Evolutionary conservation across 129 eudicot genomes (phyloP), one percentile per base, ranked within the genome.

Genomic region (Flaveria trinervia): DNA sequence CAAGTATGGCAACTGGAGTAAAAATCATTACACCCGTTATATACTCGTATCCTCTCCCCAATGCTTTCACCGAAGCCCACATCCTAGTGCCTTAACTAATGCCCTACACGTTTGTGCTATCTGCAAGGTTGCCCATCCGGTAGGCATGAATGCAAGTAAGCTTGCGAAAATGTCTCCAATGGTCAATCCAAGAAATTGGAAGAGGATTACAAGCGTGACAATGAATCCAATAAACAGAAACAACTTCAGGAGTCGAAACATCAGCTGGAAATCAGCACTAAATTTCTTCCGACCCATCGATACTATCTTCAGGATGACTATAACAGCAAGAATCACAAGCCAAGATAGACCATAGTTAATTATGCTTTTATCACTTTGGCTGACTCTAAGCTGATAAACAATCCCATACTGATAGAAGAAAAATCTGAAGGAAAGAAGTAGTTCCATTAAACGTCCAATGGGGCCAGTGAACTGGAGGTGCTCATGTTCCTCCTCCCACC

Each of bases 401-500:
- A 95, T 74, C 33, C 99, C 99, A 26, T 95, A 95, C 82, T 95
- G 99, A 80, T 84, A 95, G n/a, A 88, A 2, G 74, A 95, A 88
- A 86, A 95, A 95, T 23, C 99, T 90, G 2, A 91, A 57, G 72
- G 99, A 77, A 12, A 95, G 92, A 41, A 95, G 1, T 45, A 91
- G 73, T 87, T 95, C 99, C 78, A 77, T 84, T 10, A 95, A 18
- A 64, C 89, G 83, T 52, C 99, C 97, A 25, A 82, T 5, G 2
- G 87, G 20, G 30, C 99, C 99, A 0, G 99, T 91, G 84, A 72
- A 77, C 75, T 86, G 84, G 17, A 95, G 85, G 79, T 95, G 99
- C 76, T 89, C 97, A 45, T 89, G 99, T 75, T 95, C 99, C 78
- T 95, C 99, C 48, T 86, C 93, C 99, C 99, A 95, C 99, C 99